These are phyloP conservation scores for Gorgonomyces haynaldii DNA, from an alignment of 192 early-diverging fungal species.

Conservation along the genomic window DNA sequence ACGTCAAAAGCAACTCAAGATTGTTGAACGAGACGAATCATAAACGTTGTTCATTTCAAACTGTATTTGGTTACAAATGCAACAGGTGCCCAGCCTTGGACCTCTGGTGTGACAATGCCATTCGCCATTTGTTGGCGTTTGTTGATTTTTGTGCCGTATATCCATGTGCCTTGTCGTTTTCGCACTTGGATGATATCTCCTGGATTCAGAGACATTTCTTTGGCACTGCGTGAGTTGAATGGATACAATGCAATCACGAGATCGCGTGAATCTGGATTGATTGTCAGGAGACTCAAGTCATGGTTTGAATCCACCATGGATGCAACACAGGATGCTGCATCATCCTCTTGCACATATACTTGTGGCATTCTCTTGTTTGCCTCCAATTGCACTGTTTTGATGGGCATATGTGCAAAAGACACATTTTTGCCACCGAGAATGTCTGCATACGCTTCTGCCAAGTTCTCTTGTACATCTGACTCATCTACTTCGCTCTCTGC, in stretches of 20 bases:
- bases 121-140: neutral
- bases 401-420: neutral
- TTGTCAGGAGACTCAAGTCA: neutral
- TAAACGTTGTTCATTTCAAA: neutral
- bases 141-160: conserved; percentile 3
- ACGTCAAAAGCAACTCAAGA: conserved; percentile 54
- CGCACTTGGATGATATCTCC: conserved; percentile 5
- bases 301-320: conserved; percentile 1
- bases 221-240: conserved; percentile 1
- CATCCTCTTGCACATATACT: conserved; percentile 1
- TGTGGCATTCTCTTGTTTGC: neutral
- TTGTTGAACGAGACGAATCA: neutral
- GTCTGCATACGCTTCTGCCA: too few species aligned
- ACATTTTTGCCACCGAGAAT: too few species aligned
- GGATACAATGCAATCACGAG: neutral
- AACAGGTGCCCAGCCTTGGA: conserved; percentile 2
- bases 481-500: too few species aligned
- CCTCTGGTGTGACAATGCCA: neutral
- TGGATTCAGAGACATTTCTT: neutral
- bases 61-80: conserved; percentile 6
- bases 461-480: too few species aligned
- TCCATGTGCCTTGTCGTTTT: conserved; percentile 9
- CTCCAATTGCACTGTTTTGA: neutral
- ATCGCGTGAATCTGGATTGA: neutral
- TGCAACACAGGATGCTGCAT: neutral